Evolutionary conservation across 768 basidiomycete genomes (phyloP), one percentile per base, ranked within the genome.

Genomic region (Termitomyces sp.): DNA sequence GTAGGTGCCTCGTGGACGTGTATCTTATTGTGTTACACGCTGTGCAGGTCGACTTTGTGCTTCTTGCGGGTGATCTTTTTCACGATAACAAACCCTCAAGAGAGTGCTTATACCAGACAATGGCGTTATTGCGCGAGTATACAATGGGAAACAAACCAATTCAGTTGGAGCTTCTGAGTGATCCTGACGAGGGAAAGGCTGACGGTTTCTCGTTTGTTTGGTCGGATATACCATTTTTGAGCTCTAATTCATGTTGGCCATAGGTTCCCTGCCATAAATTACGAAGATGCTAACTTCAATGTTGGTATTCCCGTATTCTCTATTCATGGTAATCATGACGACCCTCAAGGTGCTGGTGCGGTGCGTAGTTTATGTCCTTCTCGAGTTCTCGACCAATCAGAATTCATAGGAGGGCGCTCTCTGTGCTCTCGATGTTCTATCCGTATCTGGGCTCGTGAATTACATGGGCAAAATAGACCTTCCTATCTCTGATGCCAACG

Each of bases 271-370:
- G 93, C 94, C 1, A 76, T 99, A 62, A 98, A 99, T 70, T 98
- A 98, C 67, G 94, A 99, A 71, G 96, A 99, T 65, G 85, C 88
- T 2, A 98, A 99, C 69, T 78, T 98, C 57, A 99, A 99, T 69
- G 81, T 99, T 52, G 85, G 84, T 4, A 92, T 97, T n/a, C 97
- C 97, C 3, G 90, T 98, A 30, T 99, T 99, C 73, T 98, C 96
- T 0, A 98, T 99, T 53, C 97, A 99, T 66, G 97, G 97, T 44
- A 99, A 99, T 68, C 97, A 99, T 71, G 97, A 99, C 67, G 97
- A 99, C 66, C 97, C 97, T 35, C 97, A 98, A 73, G 97, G 97
- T 20, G 88, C 94, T 22, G 94, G 95, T 3, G 80, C 90, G 9
- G 94, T 94, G 65, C 60, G 91, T 73, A n/a, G 14, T 20, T 30